A percentile compares a stretch with the other conserved stretches of the same genome.
Evolutionary conservation across 2,329 filamentous ascomycete genomes (phyloP).

Genomic region (Aphanocladium album): DNA sequence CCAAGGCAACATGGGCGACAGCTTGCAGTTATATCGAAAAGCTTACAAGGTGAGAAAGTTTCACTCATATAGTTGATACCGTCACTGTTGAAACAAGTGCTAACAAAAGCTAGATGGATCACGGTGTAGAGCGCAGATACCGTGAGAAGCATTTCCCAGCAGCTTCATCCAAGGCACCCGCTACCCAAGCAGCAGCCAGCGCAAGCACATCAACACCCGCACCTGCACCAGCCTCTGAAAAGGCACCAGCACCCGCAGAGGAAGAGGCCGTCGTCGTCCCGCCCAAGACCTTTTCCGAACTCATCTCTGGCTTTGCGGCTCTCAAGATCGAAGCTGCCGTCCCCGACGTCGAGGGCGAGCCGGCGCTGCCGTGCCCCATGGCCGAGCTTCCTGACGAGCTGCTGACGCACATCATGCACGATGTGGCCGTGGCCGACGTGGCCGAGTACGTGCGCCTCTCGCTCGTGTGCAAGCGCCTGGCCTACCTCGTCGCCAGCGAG

Average conservation of each 20-base stretch:
- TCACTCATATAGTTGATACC: not conserved
- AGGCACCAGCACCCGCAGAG: conserved; percentile 33
- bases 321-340: conserved; percentile 63
- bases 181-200: conserved; percentile 10
- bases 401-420: conserved; percentile 68
- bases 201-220: conserved; percentile 21
- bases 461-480: conserved; percentile 79
- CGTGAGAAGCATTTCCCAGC: conserved; percentile 84
- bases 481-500: conserved; percentile 78
- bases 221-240: conserved; percentile 32
- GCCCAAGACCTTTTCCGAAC: conserved; percentile 55
- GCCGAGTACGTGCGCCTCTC: conserved; percentile 70
- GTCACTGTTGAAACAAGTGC: not conserved
- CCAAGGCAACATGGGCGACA: conserved; percentile 82
- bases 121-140: conserved; percentile 77
- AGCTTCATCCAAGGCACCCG: conserved; percentile 39
- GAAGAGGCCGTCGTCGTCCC: conserved; percentile 34
- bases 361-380: conserved; percentile 74
- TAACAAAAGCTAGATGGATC: conserved; percentile 60
- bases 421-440: conserved; percentile 69
- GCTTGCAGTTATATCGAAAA: conserved; percentile 78
- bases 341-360: conserved; percentile 65
- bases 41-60: conserved; percentile 67
- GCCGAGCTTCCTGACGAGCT: conserved; percentile 76
- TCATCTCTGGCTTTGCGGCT: conserved; percentile 70